phyloP scores from a whole-genome alignment of 495 filamentous ascomycete species.

The Hyaloscypha bicolor region DNA sequence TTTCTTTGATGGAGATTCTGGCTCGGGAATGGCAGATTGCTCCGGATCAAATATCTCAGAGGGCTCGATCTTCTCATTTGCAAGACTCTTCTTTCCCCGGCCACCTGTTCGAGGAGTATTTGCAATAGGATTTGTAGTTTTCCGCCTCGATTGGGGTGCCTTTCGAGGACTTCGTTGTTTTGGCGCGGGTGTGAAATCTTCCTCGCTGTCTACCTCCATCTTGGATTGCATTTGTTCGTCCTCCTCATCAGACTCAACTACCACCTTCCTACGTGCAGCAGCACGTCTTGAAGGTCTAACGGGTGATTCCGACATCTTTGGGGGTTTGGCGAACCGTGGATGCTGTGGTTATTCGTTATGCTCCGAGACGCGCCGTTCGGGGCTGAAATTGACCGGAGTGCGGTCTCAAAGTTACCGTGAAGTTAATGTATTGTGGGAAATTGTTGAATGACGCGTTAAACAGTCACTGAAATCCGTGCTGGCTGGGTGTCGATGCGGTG shows the following conservation, averaged over 20 bases:
- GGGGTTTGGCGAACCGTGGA: neutral
- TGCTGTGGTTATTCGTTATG: neutral
- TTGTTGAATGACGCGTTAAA: conserved; percentile 14
- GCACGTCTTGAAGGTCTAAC: conserved; percentile 75
- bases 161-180: conserved; percentile 44
- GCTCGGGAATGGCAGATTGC: conserved; percentile 52
- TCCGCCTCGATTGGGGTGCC: conserved; percentile 55
- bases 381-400: neutral
- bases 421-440: neutral
- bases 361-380: neutral
- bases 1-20: conserved; percentile 66
- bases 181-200: conserved; percentile 80
- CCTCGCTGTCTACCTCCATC: conserved; percentile 63
- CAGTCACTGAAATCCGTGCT: neutral
- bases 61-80: conserved; percentile 54
- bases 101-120: conserved; percentile 32
- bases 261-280: conserved; percentile 65
- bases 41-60: conserved; percentile 62
- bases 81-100: conserved; percentile 40
- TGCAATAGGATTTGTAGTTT: conserved; percentile 51
- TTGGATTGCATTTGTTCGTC: conserved; percentile 57
- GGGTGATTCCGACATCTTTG: conserved; percentile 43
- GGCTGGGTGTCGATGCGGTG: conserved; percentile 1
- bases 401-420: neutral
- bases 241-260: conserved; percentile 74